A percentile compares a stretch with the other conserved stretches of the same genome.
Evolutionary conservation across 805 yeast genomes (phyloP).

Genomic region (Kuraishia borneana): DNA sequence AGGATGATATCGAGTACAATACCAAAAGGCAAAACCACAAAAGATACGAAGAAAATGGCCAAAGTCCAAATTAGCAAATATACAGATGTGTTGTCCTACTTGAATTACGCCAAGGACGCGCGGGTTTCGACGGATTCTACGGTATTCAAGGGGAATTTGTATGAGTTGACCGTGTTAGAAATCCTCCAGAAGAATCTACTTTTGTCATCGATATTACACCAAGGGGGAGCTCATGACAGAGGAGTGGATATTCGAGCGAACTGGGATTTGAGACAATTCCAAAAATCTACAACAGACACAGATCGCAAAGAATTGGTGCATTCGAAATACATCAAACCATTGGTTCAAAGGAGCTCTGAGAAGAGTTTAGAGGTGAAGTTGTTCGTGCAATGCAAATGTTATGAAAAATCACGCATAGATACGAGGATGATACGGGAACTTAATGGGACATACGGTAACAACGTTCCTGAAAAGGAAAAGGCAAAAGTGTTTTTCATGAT

Average conservation of each 20-base stretch:
- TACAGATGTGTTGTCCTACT: constrained; percentile 19
- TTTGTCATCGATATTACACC: constrained; percentile 25
- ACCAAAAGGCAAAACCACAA: not conserved
- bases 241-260: constrained; percentile 46
- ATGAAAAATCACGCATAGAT: constrained; percentile 25
- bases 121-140: constrained; percentile 32
- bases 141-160: constrained; percentile 43
- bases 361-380: constrained; percentile 23
- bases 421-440: constrained; percentile 41
- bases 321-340: constrained; percentile 14
- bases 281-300: constrained; percentile 5
- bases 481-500: constrained; percentile 25
- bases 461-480: constrained; percentile 15
- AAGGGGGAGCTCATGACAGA: constrained; percentile 46
- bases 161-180: constrained; percentile 34
- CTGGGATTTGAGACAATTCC: constrained; percentile 27
- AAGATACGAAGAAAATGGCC: no score
- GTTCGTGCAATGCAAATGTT: constrained; percentile 47
- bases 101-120: constrained; percentile 18
- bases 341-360: constrained; percentile 6
- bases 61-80: no score
- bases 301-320: constrained; percentile 9
- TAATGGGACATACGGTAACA: constrained; percentile 35
- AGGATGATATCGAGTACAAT: not conserved
- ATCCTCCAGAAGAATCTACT: constrained; percentile 26